These are phyloP conservation scores for Pinus albicaulis DNA, from an alignment of 75 land plant species.

Conservation along the genomic window DNA sequence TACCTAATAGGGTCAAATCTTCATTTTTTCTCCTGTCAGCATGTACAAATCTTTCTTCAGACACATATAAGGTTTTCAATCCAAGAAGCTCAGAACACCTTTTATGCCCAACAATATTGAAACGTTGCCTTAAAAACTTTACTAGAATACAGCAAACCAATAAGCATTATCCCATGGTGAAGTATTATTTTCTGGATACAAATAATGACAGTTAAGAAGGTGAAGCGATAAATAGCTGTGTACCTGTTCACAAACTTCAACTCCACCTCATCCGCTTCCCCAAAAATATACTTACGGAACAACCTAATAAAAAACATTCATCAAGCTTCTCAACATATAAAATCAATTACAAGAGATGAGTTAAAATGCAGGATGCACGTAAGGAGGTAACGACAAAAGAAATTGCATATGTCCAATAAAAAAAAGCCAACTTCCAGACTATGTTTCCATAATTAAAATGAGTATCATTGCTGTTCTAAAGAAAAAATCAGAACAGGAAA, in stretches of 20 bases:
- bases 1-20: constrained; percentile 65
- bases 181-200: not conserved
- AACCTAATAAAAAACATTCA: constrained; percentile 30
- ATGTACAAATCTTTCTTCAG: not conserved
- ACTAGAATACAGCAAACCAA: not conserved
- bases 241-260: constrained; percentile 90
- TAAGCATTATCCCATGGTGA: not conserved
- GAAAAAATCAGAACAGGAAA: not conserved
- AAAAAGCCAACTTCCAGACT: not conserved
- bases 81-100: not conserved
- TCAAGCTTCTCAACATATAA: not conserved
- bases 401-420: not conserved
- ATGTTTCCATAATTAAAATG: not conserved
- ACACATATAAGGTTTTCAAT: not conserved
- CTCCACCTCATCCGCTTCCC: constrained; percentile 95
- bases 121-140: not conserved
- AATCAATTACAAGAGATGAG: not conserved
- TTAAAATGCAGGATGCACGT: not conserved
- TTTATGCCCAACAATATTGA: not conserved
- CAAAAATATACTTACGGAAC: constrained; percentile 80
- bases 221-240: not conserved
- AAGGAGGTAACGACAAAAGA: not conserved
- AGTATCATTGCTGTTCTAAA: not conserved
- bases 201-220: not conserved
- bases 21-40: constrained; percentile 75